Conservation (phyloP, 73 alveolate species). For the Paramecium sexaurelia region DNA sequence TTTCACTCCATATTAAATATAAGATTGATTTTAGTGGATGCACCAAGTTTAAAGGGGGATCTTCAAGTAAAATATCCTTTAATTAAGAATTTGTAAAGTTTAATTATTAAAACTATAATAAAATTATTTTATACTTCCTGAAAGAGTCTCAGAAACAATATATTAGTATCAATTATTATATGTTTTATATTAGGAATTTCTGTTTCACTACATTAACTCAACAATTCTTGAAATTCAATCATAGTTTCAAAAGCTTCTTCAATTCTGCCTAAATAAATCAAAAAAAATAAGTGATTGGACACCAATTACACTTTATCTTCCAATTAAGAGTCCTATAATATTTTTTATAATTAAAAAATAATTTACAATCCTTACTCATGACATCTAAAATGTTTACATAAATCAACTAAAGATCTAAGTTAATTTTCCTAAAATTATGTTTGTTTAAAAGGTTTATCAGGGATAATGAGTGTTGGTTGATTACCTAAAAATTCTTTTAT, state of each 20-base stretch:
- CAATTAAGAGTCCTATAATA: neutral
- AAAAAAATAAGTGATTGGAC: neutral
- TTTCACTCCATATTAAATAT: neutral
- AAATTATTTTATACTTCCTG: neutral
- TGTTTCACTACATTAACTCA: neutral
- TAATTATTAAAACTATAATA: neutral
- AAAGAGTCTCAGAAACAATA: neutral
- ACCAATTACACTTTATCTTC: constrained; percentile 5
- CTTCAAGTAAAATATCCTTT: neutral
- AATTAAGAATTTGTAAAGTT: neutral
- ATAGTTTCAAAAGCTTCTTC: neutral
- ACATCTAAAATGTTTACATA: constrained; percentile 23
- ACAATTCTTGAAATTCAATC: neutral
- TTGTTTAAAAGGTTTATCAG: neutral
- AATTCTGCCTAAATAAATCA: neutral
- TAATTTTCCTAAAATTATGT: neutral
- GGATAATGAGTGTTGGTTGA: neutral
- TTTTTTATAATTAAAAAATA: neutral
- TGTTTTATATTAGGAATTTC: neutral
- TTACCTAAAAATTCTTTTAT: neutral
- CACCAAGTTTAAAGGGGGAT: neutral
- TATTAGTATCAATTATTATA: neutral
- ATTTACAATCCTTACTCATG: neutral
- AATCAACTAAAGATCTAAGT: neutral
- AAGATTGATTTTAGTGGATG: neutral